phyloP scores from a whole-genome alignment of 805 yeast species.

The Hanseniaspora occidentalis region DNA sequence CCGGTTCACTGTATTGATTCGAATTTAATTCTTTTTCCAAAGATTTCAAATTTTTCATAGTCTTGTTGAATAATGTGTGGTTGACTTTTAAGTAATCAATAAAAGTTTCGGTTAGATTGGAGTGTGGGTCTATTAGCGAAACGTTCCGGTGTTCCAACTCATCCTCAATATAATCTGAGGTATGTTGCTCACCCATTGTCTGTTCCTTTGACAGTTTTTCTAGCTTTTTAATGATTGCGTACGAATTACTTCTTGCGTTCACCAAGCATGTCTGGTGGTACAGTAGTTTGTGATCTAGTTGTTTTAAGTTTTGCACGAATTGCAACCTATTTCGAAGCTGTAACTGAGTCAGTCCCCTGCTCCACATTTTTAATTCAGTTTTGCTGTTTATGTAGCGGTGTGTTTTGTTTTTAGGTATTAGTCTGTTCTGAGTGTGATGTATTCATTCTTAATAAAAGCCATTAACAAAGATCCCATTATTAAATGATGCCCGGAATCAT shows the following conservation, averaged over 20 bases:
- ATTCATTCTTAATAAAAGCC: too few species aligned
- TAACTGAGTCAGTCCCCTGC: too few species aligned
- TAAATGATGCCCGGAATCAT: too few species aligned
- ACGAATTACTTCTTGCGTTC: background rate
- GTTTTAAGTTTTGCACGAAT: too few species aligned
- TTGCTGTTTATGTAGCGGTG: too few species aligned
- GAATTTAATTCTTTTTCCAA: slow-evolving; percentile 6
- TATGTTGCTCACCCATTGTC: background rate
- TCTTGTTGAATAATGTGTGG: slow-evolving; percentile 16
- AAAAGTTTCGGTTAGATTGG: slow-evolving; percentile 10
- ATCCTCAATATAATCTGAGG: background rate
- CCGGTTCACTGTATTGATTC: slow-evolving; percentile 2
- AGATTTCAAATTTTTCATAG: slow-evolving; percentile 12
- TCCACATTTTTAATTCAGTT: too few species aligned
- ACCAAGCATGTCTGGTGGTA: background rate
- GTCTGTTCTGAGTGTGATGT: too few species aligned
- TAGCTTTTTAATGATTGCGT: background rate
- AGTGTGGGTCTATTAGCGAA: slow-evolving; percentile 7
- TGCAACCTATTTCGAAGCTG: too few species aligned
- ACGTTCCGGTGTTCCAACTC: slow-evolving; percentile 10
- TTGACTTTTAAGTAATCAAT: slow-evolving; percentile 15
- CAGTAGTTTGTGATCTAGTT: background rate
- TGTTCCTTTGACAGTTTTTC: background rate
- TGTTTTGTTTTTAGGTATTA: too few species aligned
- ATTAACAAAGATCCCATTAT: too few species aligned